These are phyloP conservation scores for Noccaea bulbosa DNA, from an alignment of 345 rosid species.

Conservation along the genomic window DNA sequence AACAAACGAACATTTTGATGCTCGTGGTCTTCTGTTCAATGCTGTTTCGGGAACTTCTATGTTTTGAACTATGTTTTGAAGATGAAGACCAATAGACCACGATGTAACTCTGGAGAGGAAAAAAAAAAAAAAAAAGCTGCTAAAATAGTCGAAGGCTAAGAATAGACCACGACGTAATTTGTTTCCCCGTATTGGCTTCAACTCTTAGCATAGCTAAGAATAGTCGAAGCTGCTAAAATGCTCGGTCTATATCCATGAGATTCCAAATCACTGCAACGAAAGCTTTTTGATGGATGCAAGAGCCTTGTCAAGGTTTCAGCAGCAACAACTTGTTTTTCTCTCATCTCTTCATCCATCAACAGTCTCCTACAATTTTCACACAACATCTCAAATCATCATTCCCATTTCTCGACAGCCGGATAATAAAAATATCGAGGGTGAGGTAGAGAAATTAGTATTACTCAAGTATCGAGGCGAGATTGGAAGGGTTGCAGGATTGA, in stretches of 20 bases:
- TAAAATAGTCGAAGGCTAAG: too few relatives aligned
- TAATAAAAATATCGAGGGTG: not conserved
- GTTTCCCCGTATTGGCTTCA: slow-evolving; percentile 27
- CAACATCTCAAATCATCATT: slow-evolving; percentile 9
- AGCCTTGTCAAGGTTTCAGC: slow-evolving; percentile 62
- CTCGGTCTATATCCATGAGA: slow-evolving; percentile 55
- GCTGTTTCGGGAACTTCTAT: slow-evolving; percentile 77
- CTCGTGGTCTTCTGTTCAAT: slow-evolving; percentile 58
- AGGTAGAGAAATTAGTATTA: slow-evolving; percentile 40
- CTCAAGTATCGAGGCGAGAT: slow-evolving; percentile 61
- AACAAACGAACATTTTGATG: slow-evolving; percentile 53
- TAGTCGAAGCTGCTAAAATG: slow-evolving; percentile 66
- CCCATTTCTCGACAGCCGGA: slow-evolving; percentile 10
- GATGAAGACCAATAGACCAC: too few relatives aligned
- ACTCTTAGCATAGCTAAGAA: slow-evolving; percentile 53
- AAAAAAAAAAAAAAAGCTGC: too few relatives aligned
- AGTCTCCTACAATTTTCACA: slow-evolving; percentile 57
- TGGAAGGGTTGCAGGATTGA: slow-evolving; percentile 70
- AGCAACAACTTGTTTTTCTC: slow-evolving; percentile 61
- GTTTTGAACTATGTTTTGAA: too few relatives aligned
- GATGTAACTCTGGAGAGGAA: too few relatives aligned
- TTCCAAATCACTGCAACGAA: slow-evolving; percentile 30
- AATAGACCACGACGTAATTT: too few relatives aligned
- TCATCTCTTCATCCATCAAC: slow-evolving; percentile 47
- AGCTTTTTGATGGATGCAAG: slow-evolving; percentile 53